phyloP scores from a whole-genome alignment of 108 stramenopile species.

The Cyclostephanos tholiformis region DNA sequence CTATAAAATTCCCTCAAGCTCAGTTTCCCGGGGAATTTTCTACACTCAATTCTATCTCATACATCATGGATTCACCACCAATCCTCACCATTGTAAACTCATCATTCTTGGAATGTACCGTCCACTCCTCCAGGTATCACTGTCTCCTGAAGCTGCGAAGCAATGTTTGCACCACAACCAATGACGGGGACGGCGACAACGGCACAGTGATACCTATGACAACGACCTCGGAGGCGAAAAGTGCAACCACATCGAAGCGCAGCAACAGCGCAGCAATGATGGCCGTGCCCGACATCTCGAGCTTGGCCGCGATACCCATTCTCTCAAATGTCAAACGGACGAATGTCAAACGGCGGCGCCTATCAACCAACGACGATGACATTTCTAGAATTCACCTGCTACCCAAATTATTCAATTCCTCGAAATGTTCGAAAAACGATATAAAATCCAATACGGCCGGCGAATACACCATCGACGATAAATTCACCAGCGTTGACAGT shows the following conservation, averaged over 20 bases:
- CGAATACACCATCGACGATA: not conserved
- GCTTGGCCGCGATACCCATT: slow-evolving; percentile 38
- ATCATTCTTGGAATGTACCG: slow-evolving; percentile 39
- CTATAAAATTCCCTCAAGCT: too few species aligned
- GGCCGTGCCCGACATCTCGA: slow-evolving; percentile 36
- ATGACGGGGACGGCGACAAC: not conserved
- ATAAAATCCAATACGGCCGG: not conserved
- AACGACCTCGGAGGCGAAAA: slow-evolving; percentile 1
- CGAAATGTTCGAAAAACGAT: not conserved
- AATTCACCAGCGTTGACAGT: not conserved
- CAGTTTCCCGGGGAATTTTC: too few species aligned
- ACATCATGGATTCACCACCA: slow-evolving; percentile 18
- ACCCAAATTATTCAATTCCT: slow-evolving; percentile 22
- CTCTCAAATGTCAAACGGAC: not conserved
- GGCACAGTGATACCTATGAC: not conserved
- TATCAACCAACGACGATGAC: not conserved
- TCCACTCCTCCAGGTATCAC: slow-evolving; percentile 32
- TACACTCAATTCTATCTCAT: not conserved
- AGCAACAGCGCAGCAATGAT: not conserved
- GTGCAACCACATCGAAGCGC: slow-evolving; percentile 1
- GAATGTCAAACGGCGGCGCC: not conserved
- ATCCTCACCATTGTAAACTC: slow-evolving; percentile 37
- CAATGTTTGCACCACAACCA: not conserved
- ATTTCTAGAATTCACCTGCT: slow-evolving; percentile 24
- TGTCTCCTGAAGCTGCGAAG: slow-evolving; percentile 38